Evolutionary conservation across 2,329 filamentous ascomycete genomes (phyloP).

Genomic region (Aspergillus latus): DNA sequence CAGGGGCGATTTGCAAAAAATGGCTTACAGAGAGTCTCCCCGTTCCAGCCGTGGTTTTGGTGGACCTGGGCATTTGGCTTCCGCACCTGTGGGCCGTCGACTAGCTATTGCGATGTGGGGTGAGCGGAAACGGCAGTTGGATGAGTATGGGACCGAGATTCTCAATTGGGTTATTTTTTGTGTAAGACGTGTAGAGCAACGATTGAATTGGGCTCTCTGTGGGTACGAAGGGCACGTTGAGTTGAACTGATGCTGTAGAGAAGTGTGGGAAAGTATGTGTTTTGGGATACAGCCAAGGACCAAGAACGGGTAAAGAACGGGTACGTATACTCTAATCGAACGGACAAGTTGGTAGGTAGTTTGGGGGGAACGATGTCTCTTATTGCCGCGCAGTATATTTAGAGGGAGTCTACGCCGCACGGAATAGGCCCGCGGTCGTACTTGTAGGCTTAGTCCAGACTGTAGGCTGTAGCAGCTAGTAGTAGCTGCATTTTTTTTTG

Average conservation of each 20-base stretch:
- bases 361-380: background rate
- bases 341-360: background rate
- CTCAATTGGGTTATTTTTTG: background rate
- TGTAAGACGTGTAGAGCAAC: background rate
- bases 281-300: background rate
- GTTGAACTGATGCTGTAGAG: background rate
- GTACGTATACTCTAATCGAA: background rate
- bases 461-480: background rate
- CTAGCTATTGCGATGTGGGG: slow-evolving; percentile 12
- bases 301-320: background rate
- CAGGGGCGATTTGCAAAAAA: background rate
- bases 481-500: slow-evolving; percentile 9
- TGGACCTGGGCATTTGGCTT: slow-evolving; percentile 13
- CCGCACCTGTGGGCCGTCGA: background rate
- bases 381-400: slow-evolving; percentile 12
- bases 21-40: slow-evolving; percentile 8
- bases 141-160: slow-evolving; percentile 4
- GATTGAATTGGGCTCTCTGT: background rate
- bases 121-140: slow-evolving; percentile 6
- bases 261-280: background rate
- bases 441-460: background rate
- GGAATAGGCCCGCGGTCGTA: background rate
- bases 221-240: background rate
- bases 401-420: background rate
- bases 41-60: background rate